Evolutionary conservation across 345 rosid genomes (phyloP).

Genomic region (Salix purpurea): DNA sequence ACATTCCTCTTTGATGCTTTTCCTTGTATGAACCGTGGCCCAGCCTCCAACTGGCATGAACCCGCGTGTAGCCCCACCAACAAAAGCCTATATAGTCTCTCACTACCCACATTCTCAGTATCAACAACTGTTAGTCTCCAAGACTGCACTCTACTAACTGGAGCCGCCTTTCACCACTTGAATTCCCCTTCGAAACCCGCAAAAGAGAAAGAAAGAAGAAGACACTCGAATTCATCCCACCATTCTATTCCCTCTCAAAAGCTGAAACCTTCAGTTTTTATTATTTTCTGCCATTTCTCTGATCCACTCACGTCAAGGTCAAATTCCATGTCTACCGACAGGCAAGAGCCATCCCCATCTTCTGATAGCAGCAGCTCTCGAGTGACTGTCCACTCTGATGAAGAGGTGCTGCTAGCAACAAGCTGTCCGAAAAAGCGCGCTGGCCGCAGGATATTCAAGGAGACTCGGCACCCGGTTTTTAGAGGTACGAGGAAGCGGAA

Average conservation of each 20-base stretch:
- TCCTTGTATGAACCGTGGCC: no score
- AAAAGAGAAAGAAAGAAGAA: background rate
- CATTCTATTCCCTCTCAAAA: background rate
- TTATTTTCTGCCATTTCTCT: background rate
- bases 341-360: slow-evolving; percentile 7
- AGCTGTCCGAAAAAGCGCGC: slow-evolving; percentile 20
- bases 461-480: slow-evolving; percentile 71
- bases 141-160: no score
- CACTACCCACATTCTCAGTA: no score
- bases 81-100: no score
- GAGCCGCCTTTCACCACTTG: no score
- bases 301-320: background rate
- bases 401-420: slow-evolving; percentile 10
- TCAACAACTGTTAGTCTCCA: no score
- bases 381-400: slow-evolving; percentile 11
- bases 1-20: no score
- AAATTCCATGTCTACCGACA: background rate
- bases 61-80: no score
- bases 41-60: no score
- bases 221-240: background rate
- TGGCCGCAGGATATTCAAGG: slow-evolving; percentile 52
- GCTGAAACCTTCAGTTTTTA: background rate
- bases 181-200: background rate
- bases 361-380: slow-evolving; percentile 16
- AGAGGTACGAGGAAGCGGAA: slow-evolving; percentile 61